Conservation (phyloP, 106 monocot genomes). For the Phalaenopsis equestris region DNA sequence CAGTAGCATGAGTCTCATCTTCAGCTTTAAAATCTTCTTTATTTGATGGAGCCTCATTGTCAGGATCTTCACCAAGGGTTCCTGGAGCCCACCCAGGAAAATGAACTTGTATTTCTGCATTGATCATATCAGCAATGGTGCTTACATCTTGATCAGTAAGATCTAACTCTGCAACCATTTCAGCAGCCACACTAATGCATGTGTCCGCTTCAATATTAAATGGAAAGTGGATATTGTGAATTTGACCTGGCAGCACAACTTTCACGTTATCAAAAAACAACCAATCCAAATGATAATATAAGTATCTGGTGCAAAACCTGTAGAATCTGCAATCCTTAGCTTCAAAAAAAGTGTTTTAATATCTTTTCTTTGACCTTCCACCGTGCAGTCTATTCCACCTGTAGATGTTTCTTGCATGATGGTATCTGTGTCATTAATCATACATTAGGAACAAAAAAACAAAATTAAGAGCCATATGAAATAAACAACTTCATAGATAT, state of each 20-base stretch:
- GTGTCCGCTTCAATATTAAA: constrained; percentile 71
- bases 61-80: constrained; percentile 11
- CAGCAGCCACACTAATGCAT: constrained; percentile 54
- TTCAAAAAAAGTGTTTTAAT: constrained; percentile 49
- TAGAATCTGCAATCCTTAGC: constrained; percentile 46
- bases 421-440: constrained; percentile 22
- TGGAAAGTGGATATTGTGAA: constrained; percentile 55
- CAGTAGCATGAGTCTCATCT: constrained; percentile 24
- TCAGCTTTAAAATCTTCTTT: constrained; percentile 17
- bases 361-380: constrained; percentile 46
- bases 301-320: constrained; percentile 24
- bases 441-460: background rate
- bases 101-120: constrained; percentile 55
- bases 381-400: constrained; percentile 36
- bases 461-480: background rate
- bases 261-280: background rate
- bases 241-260: constrained; percentile 32
- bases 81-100: constrained; percentile 43
- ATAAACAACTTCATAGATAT: background rate
- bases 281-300: background rate
- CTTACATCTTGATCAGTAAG: constrained; percentile 63
- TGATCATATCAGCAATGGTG: constrained; percentile 66
- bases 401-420: constrained; percentile 3
- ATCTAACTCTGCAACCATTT: constrained; percentile 58
- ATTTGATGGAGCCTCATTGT: background rate